These are phyloP conservation scores for Gastrolobium villosum DNA, from an alignment of 306 rosid genomes.

Conservation along the genomic window DNA sequence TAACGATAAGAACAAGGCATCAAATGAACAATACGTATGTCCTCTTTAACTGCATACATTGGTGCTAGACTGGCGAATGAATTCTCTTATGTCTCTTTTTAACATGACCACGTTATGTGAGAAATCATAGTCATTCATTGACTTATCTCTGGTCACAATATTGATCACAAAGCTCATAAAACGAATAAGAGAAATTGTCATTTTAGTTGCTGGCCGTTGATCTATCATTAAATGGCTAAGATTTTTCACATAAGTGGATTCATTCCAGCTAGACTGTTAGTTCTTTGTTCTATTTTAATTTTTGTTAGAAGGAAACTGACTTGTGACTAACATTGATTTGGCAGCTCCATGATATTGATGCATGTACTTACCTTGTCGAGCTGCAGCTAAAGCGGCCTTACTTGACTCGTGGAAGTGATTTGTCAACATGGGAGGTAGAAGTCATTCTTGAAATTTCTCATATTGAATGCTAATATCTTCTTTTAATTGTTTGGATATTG, in stretches of 20 bases:
- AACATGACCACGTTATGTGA: too few relatives aligned
- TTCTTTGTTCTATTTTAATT: background rate
- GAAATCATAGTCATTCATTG: too few relatives aligned
- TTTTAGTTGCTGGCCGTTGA: too few relatives aligned
- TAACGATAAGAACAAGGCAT: conserved; percentile 85
- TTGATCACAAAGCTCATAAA: too few relatives aligned
- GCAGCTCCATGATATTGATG: conserved; percentile 79
- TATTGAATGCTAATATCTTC: conserved; percentile 10
- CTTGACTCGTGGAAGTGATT: conserved; percentile 83
- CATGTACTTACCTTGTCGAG: conserved; percentile 93
- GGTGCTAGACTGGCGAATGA: background rate
- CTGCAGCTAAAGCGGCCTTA: conserved; percentile 89
- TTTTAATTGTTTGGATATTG: conserved; percentile 9
- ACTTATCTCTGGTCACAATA: too few relatives aligned
- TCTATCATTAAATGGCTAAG: too few relatives aligned
- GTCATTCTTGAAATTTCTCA: conserved; percentile 8
- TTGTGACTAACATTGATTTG: conserved; percentile 33
- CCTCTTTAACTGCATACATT: background rate
- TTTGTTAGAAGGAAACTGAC: conserved; percentile 44
- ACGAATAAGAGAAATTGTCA: too few relatives aligned
- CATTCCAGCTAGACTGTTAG: background rate
- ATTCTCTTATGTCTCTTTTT: too few relatives aligned
- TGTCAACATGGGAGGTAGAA: conserved; percentile 88
- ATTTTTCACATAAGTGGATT: too few relatives aligned
- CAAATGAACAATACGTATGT: conserved; percentile 80